Conservation (phyloP, 192 early-diverging fungal species). For the Linnemannia zychae region DNA sequence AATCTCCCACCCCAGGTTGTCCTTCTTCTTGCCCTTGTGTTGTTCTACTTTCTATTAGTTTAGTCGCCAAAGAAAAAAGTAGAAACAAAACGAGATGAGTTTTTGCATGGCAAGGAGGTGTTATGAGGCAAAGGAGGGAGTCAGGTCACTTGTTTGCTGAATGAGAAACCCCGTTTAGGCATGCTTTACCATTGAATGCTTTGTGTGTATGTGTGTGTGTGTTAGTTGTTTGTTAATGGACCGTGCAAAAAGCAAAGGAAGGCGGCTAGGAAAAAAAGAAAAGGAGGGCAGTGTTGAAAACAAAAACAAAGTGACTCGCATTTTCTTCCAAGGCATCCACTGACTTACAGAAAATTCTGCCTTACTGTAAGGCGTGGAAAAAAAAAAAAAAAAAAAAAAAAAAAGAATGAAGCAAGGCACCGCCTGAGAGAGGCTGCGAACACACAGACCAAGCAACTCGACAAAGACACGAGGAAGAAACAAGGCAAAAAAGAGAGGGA, state of each 20-base stretch:
- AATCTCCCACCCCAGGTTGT: constrained; percentile 51
- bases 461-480: not conserved
- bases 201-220: not conserved
- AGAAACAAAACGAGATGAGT: not conserved
- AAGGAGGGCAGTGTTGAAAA: constrained; percentile 2
- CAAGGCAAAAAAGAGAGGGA: no score
- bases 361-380: not conserved
- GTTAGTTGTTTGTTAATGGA: not conserved
- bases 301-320: constrained; percentile 14
- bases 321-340: not conserved
- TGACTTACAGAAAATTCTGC: not conserved
- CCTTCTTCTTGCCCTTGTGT: constrained; percentile 42
- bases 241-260: not conserved
- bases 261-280: constrained; percentile 6
- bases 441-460: not conserved
- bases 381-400: not conserved
- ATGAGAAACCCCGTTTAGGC: not conserved
- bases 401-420: not conserved
- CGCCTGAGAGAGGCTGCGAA: not conserved
- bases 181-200: not conserved
- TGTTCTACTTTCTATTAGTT: constrained; percentile 2
- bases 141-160: no score
- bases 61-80: not conserved
- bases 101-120: not conserved
- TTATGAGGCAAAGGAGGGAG: no score